phyloP scores from a whole-genome alignment of 176 grass and related monocot genomes.

The Ensete glaucum region DNA sequence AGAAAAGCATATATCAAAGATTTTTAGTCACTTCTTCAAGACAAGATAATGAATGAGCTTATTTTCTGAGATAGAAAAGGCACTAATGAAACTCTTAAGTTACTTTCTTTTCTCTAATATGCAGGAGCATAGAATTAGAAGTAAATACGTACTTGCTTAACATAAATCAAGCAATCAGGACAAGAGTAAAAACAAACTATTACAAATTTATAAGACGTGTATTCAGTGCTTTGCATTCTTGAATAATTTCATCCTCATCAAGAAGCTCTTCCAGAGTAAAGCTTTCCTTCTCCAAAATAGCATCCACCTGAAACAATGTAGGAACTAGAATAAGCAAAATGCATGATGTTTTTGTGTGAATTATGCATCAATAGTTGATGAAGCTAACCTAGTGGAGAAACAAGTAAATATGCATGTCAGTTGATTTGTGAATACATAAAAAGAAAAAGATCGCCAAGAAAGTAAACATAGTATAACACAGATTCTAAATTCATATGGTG shows the following conservation, averaged over 20 bases:
- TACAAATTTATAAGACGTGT: conserved; percentile 95
- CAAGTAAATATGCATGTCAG: background rate
- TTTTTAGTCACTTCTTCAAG: background rate
- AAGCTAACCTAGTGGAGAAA: background rate
- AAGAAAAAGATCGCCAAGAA: no score
- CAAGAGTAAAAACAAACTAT: conserved; percentile 16
- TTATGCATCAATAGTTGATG: background rate
- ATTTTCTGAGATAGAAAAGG: background rate
- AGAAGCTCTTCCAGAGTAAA: conserved; percentile 98
- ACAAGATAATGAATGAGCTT: background rate
- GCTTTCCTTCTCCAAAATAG: conserved; percentile 95
- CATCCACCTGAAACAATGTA: conserved; percentile 72
- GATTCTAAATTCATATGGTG: background rate
- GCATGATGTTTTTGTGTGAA: background rate
- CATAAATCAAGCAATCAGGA: background rate
- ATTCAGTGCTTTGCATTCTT: conserved; percentile 99
- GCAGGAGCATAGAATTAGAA: background rate
- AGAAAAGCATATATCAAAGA: no score
- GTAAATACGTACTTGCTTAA: background rate
- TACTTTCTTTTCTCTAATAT: background rate
- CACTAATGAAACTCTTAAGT: background rate
- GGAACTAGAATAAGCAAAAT: conserved; percentile 1
- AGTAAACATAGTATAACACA: background rate
- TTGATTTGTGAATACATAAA: no score
- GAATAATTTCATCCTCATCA: conserved; percentile 99